Evolutionary conservation across 2,329 filamentous ascomycete genomes (phyloP), one percentile per base, ranked within the genome.

Genomic region (Clarireedia sp.): DNA sequence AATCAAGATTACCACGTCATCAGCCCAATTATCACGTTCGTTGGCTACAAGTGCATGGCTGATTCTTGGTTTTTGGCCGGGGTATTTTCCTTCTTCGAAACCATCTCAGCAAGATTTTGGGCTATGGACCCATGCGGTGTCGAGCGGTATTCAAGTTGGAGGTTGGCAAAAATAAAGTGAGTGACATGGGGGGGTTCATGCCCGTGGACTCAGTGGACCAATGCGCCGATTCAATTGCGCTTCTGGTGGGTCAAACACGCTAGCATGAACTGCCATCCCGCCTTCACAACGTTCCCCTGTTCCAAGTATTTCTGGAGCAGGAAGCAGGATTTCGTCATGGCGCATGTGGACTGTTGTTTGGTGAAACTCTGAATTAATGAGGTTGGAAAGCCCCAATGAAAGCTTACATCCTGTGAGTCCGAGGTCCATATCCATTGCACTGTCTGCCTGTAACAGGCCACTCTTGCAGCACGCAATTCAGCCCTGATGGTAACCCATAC

Each of bases 1-100:
- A 44, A 33, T 33, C 29, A 23, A 33, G 17, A 17, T 38, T 48
- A 38, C 51, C 51, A 54, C 51, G 51, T 54, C 51, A 54, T 54
- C 51, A n/a, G 17, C 9, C 38, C 38, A 9, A 17, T 41, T 41
- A 14, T n/a, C 7, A 33, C 29, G 29, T 33, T 33, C 29, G 29
- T 12, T 33, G 29, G 29, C 29, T 33, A 33, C 17, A 41, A 41
- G 17, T n/a, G 38, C 17, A 33, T 33, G 29, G 29, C 29, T 33
- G 29, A 33, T 53, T 54, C 43, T 48, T 54, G 51, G 26, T 53
- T 53, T 53, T 52, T 9, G 29, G 3, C 29, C 43, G 43, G 23
- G 43, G 43, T n/a, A 29, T 19, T 40, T 38, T 10, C n/a, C 33
- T 23, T 37, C 51, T 53, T 33, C 21, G 12, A 53, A 17, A 44